Percentiles rank a stretch among this genome's conserved stretches.
Conservation (phyloP, 768 basidiomycete genomes). For the Heimioporus sp. region DNA sequence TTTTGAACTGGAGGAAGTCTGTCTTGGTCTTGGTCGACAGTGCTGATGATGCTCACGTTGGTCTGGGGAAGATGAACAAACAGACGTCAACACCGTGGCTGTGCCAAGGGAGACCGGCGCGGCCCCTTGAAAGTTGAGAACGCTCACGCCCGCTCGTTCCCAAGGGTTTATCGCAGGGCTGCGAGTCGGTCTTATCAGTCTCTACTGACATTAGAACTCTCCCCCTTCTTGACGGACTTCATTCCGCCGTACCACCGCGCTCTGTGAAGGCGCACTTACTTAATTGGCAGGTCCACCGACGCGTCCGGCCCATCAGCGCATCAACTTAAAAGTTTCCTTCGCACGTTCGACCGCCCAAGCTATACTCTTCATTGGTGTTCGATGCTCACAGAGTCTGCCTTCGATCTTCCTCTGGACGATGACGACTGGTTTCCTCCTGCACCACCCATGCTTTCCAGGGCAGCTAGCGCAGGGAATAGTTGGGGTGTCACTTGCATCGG, state of each 20-base stretch:
- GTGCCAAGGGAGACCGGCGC: slow-evolving; percentile 2
- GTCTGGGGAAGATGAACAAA: slow-evolving; percentile 17
- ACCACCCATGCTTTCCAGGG: slow-evolving; percentile 51
- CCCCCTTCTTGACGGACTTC: neutral
- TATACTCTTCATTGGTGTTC: neutral
- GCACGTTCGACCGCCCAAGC: neutral
- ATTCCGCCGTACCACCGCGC: neutral
- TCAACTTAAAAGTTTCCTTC: neutral
- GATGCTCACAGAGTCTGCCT: slow-evolving; percentile 60
- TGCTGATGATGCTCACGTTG: neutral
- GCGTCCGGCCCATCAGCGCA: neutral
- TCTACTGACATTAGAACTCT: neutral
- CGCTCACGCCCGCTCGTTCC: neutral
- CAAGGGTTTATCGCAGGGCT: neutral
- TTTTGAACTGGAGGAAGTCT: slow-evolving; percentile 51
- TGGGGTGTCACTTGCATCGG: slow-evolving; percentile 87
- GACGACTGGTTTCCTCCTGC: slow-evolving; percentile 64
- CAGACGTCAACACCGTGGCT: slow-evolving; percentile 27
- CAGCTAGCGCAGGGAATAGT: slow-evolving; percentile 70
- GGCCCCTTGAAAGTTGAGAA: too few relatives aligned
- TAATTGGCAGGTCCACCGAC: slow-evolving; percentile 1
- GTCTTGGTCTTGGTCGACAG: slow-evolving; percentile 27
- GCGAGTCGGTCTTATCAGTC: neutral
- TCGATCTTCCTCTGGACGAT: slow-evolving; percentile 66
- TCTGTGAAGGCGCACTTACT: slow-evolving; percentile 13